Percentiles rank a stretch among this genome's conserved stretches.
Conservation (phyloP, 768 basidiomycete genomes). For the Rhodotorula kratochvilovae region DNA sequence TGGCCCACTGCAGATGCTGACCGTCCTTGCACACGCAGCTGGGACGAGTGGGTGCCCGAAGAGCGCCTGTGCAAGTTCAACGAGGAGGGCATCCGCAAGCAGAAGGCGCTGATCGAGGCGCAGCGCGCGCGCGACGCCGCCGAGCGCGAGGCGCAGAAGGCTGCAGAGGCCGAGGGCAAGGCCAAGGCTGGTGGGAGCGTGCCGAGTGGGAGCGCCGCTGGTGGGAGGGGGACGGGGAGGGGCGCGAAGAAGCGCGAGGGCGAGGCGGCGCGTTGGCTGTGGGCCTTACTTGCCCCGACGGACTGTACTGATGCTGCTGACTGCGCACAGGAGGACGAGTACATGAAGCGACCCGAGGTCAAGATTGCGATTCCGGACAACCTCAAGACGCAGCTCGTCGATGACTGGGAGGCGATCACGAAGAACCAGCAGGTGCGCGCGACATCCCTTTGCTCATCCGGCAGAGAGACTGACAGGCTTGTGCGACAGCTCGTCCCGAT, state of each 20-base stretch:
- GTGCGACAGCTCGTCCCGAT: conserved; percentile 69
- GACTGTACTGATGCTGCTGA: background rate
- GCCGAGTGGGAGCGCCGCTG: conserved; percentile 35
- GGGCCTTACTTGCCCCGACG: background rate
- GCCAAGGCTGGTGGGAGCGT: conserved; percentile 54
- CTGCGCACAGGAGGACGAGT: conserved; percentile 60
- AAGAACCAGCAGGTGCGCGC: conserved; percentile 76
- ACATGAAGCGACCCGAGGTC: conserved; percentile 75
- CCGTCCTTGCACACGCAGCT: conserved; percentile 54
- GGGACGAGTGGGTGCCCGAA: conserved; percentile 95
- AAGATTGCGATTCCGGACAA: conserved; percentile 81
- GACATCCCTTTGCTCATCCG: background rate
- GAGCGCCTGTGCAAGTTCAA: conserved; percentile 75
- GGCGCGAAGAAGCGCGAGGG: conserved; percentile 43
- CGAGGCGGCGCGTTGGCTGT: conserved; percentile 25
- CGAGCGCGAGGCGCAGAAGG: conserved; percentile 36
- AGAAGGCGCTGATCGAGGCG: conserved; percentile 60
- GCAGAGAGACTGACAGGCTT: background rate
- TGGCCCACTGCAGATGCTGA: too few relatives aligned
- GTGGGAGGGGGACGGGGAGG: background rate
- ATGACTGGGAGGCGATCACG: conserved; percentile 96
- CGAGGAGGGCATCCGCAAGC: conserved; percentile 70
- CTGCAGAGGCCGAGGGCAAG: conserved; percentile 49
- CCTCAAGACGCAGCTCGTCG: conserved; percentile 83
- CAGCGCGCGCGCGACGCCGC: conserved; percentile 49